These are phyloP conservation scores for Daldinia concentrica DNA, from an alignment of 495 filamentous ascomycete species.

Conservation along the genomic window DNA sequence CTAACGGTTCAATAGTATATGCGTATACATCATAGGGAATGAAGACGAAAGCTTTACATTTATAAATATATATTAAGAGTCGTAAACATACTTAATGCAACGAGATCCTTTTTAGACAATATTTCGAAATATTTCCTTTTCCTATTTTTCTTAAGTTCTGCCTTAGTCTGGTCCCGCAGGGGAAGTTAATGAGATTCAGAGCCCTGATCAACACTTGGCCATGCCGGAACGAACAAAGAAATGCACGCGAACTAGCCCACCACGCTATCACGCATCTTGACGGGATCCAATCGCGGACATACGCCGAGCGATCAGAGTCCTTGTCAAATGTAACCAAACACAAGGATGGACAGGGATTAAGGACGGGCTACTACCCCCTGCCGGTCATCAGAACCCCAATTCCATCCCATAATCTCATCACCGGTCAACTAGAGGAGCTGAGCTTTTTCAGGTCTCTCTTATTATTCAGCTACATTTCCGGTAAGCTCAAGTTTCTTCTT, in stretches of 20 bases:
- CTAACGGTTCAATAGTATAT: not conserved
- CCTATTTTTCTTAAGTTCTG: constrained; percentile 19
- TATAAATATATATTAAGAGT: not conserved
- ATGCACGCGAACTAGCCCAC: constrained; percentile 32
- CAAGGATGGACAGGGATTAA: constrained; percentile 34
- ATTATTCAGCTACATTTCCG: constrained; percentile 36
- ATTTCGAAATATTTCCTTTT: constrained; percentile 2
- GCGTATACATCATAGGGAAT: not conserved
- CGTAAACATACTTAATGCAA: constrained; percentile 18
- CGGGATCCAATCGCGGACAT: constrained; percentile 35
- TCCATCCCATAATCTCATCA: constrained; percentile 34
- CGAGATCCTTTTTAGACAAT: not conserved
- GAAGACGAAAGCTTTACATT: not conserved
- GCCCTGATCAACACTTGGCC: constrained; percentile 21
- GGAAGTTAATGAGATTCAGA: constrained; percentile 34
- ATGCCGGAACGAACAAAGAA: constrained; percentile 19
- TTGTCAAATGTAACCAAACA: constrained; percentile 42
- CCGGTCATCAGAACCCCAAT: constrained; percentile 30
- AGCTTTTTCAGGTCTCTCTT: constrained; percentile 35
- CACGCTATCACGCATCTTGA: constrained; percentile 37
- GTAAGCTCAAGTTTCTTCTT: constrained; percentile 22
- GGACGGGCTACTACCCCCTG: constrained; percentile 33
- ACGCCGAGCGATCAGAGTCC: constrained; percentile 44
- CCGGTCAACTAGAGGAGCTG: constrained; percentile 30
- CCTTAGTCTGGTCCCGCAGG: constrained; percentile 26